These are phyloP conservation scores for Avicennia marina DNA, from an alignment of 257 asterid genomes.

Conservation along the genomic window DNA sequence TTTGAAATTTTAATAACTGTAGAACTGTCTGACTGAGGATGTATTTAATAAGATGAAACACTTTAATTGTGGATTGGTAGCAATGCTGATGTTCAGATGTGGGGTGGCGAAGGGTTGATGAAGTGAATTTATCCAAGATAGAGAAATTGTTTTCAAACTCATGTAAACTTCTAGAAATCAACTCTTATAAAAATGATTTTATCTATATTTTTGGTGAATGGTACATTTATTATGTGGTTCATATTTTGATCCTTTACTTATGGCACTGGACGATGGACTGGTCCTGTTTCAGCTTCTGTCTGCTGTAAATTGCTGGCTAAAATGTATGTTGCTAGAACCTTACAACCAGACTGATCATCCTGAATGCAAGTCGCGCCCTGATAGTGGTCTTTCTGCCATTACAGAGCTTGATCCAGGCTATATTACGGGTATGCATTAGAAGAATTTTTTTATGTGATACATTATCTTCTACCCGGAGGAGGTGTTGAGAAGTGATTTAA, in stretches of 20 bases:
- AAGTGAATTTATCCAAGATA: background rate
- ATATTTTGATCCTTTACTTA: background rate
- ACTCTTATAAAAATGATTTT: background rate
- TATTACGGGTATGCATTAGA: constrained; percentile 60
- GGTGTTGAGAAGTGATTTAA: constrained; percentile 6
- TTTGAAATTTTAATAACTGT: too few species aligned
- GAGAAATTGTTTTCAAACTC: too few species aligned
- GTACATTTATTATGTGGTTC: background rate
- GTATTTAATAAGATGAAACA: background rate
- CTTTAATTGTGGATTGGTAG: constrained; percentile 10
- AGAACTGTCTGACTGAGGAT: too few species aligned
- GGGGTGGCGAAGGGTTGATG: constrained; percentile 3
- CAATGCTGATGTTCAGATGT: background rate
- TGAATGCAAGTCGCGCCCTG: constrained; percentile 98
- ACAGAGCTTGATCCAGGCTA: constrained; percentile 99
- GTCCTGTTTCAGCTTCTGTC: constrained; percentile 74
- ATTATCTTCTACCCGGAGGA: constrained; percentile 2
- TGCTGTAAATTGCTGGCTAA: constrained; percentile 96
- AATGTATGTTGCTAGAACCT: constrained; percentile 85
- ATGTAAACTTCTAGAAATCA: too few species aligned
- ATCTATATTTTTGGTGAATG: background rate
- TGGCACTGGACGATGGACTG: constrained; percentile 3
- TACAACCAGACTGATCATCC: constrained; percentile 95
- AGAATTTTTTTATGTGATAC: background rate
- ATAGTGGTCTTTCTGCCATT: constrained; percentile 96